phyloP scores from a whole-genome alignment of 192 early-diverging fungal genomes.

The Podila epicladia region DNA sequence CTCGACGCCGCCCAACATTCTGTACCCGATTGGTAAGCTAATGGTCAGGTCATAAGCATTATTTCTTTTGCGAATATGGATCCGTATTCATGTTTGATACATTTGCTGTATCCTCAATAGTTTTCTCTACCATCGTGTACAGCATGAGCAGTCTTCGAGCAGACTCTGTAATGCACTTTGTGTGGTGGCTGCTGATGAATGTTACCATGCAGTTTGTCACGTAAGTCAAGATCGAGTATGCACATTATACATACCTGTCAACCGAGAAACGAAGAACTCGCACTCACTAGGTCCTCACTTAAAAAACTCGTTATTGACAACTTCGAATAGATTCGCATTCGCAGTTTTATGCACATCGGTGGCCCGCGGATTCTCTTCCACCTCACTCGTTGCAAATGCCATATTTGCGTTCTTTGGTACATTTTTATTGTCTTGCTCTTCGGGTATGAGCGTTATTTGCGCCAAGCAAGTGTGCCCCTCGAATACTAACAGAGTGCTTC shows the following conservation, averaged over 20 bases:
- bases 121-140: constrained; percentile 41
- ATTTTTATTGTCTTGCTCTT: background rate
- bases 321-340: constrained; percentile 20
- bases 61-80: too few species aligned
- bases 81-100: too few species aligned
- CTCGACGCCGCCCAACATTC: constrained; percentile 23
- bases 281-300: too few species aligned
- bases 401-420: constrained; percentile 50
- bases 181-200: constrained; percentile 44
- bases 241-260: background rate
- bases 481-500: background rate
- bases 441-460: background rate
- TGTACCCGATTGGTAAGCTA: constrained; percentile 36
- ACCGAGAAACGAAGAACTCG: background rate
- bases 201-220: constrained; percentile 35
- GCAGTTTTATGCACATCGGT: constrained; percentile 28
- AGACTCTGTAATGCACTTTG: constrained; percentile 28
- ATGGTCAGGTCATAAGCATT: too few species aligned
- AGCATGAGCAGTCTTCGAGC: constrained; percentile 33
- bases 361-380: constrained; percentile 36
- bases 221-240: constrained; percentile 7
- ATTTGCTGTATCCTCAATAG: constrained; percentile 6
- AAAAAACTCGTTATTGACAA: too few species aligned
- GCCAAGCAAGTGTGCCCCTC: background rate
- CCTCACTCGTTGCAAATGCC: constrained; percentile 33